Conservation (phyloP, 1,284 basidiomycete species). For the Agaricales sp. region DNA sequence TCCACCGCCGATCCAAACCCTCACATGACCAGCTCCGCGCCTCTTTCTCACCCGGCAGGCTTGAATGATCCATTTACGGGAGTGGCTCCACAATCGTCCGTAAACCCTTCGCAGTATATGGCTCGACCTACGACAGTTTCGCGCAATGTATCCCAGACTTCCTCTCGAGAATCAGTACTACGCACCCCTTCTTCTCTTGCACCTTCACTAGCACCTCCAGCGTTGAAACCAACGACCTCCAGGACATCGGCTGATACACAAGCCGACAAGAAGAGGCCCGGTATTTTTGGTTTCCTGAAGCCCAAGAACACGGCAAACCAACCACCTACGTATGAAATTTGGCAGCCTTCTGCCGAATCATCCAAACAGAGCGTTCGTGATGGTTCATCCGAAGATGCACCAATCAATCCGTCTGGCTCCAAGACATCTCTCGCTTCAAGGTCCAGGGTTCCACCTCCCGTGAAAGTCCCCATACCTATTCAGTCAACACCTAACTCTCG, state of each 20-base stretch:
- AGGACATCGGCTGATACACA: background rate
- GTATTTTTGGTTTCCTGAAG: background rate
- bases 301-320: background rate
- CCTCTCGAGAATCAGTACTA: background rate
- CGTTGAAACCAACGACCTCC: background rate
- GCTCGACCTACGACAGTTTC: background rate
- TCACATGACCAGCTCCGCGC: background rate
- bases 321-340: background rate
- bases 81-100: background rate
- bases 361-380: background rate
- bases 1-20: background rate
- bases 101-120: background rate
- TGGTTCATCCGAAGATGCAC: background rate
- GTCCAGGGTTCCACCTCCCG: background rate
- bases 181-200: slow-evolving; percentile 1
- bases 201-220: background rate
- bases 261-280: background rate
- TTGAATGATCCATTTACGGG: background rate
- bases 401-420: background rate
- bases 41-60: background rate
- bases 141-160: background rate
- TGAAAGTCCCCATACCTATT: slow-evolving; percentile 1
- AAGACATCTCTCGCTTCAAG: background rate
- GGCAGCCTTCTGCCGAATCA: slow-evolving; percentile 1
- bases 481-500: background rate